Base-by-base conservation (phyloP, 176 grass and related monocot genomes). In the Carex myosuroides region DNA sequence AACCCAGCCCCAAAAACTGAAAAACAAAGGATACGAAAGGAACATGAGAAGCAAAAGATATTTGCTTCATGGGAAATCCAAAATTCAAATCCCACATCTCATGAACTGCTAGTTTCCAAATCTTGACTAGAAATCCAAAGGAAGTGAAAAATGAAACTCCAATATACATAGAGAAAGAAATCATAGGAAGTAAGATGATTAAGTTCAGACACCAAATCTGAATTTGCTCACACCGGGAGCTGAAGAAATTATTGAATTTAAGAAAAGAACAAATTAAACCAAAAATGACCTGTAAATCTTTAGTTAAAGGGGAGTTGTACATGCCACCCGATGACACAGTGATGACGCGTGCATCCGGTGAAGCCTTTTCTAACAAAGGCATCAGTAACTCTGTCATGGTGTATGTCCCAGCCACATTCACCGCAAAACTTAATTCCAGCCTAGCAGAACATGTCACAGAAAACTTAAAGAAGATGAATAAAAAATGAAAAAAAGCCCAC, bases 321-420 rank as follows among this genome's bases (percentile, higher is more conserved):
- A 94, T 97, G 33, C 95, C 95, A 79, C 95, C 95, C 3, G 95
- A 94, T 68, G 95, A 24, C 78, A 94, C 90, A 72, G 92, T 94
- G 72, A 97, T 90, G 10, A 94, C 95, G 58, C 90, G 87, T 88
- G 90, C 90, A 87, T 98, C 90, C 76, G 92, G 87, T 75, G 92
- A 73, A 84, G 95, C 84, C 85, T 93, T 98, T 87, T 94, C 89
- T 80, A 98, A 86, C 57, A 91, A 83, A 70, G 95, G 92, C 67
- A 94, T 88, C 82, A 94, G 79, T 79, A 88, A 60, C 62, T 98
- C 92, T 50, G 92, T 93, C 66, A 98, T 84, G 89, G 84, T 84
- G 80, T 91, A 98, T 80, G 95, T 85, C 77, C 89, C 92, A 58
- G 92, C 95, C 53, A 94, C 92, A 87, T 98, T 98, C 84, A 93